Base-by-base conservation (phyloP, 495 filamentous ascomycete genomes). In the Lasiosphaeria miniovina region DNA sequence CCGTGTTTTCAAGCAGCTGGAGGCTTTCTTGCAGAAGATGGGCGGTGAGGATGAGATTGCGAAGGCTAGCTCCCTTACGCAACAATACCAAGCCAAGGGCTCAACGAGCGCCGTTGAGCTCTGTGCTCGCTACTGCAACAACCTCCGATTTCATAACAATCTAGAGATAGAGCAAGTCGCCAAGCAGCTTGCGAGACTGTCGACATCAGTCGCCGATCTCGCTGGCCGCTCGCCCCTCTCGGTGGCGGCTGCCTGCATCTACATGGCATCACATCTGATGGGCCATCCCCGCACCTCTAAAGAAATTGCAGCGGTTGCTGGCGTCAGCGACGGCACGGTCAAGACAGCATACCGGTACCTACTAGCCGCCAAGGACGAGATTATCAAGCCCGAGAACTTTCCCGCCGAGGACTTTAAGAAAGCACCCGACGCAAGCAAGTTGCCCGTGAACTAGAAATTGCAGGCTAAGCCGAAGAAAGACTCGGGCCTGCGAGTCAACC, bases 251-350 rank as follows among this genome's bases (percentile, higher is more conserved):
- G 92, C 93, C 45, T 96, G 90, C 71, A 97, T 98, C 72, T 98
- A 94, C 78, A 93, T 96, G 85, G 87, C 90, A 7, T 90, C 90
- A 0, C 83, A 91, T 68, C 78, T 97, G 24, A 87, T 93, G 82
- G 90, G 87, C 50, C 80, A 90, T 43, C 74, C 82, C n/a, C 89
- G 88, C 69, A 80, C 82, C 6, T 86, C 93, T 45, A 94, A 93
- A 72, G 89, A 96, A 55, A 96, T 98, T 62, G 87, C 88, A 1
- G 58, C 61, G 1, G 87, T 94, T 15, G 89, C 88, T 4, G 89
- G 90, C 60, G 94, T 97, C 35, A 96, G 91, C 67, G 94, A 98
- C 65, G 92, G 93, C 50, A 98, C 94, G 1, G 96, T 98, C 62
- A 89, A 93, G 51, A 92, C 90, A 51, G 91, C 95, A 0, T 98